Base-by-base conservation (phyloP, 129 eudicot genomes). In the Artemisia tridentata region DNA sequence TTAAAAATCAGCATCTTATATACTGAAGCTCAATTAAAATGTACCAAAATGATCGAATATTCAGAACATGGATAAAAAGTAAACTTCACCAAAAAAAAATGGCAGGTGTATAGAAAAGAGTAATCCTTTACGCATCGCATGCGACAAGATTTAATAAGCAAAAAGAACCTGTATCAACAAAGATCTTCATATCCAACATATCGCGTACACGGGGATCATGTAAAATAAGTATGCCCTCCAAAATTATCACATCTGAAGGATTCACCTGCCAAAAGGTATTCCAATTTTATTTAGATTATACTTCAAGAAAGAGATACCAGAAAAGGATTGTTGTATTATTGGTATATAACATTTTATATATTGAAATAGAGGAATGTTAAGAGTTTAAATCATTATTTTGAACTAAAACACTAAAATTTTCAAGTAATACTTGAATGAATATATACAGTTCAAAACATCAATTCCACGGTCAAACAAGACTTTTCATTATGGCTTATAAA, bases 91-190 rank as follows among this genome's bases (percentile, higher is more conserved):
- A 64, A 46, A 63, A 43, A 3, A 27, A 27, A 51, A 20, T 52
- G 21, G 64, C 6, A 1, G 17, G 23, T 34, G 2, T 34, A 4
- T 8, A 3, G 41, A 50, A 73, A 27, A 65, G 49, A 5, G 9
- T 34, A 34, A 65, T 38, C 51, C 18, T 21, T 67, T 43, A 57
- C 59, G 14, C 18, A 47, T 48, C 48, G 41, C 6, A 20, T 57
- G 60, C 19, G 47, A 57, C 18, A 76, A 69, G 74, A 79, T 61
- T 64, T 29, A 29, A 29, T 29, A 29, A 29, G 34, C 4, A 29
- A 65, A 69, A 60, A 68, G 79, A 84, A 91, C 97, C 97, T 91
- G 97, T 88, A 88, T 91, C 97, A 16, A 91, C 97, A 81, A 91
- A 91, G 65, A 91, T 91, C 88, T 91, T 91, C 97, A 91, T 88